These are phyloP conservation scores for Laguncularia racemosa DNA, from an alignment of 345 rosid species.

Conservation along the genomic window DNA sequence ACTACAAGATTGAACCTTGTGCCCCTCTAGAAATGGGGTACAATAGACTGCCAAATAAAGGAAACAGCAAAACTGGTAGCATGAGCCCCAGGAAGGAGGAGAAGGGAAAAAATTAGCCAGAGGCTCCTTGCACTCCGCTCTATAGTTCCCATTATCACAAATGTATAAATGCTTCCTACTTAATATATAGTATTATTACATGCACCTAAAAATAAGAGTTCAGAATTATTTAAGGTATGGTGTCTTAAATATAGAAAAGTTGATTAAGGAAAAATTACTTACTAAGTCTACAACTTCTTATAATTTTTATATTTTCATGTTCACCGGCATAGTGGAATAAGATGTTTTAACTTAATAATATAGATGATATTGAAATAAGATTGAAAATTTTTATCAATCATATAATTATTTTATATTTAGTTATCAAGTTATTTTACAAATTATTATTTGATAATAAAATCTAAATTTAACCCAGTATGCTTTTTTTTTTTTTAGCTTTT, in stretches of 20 bases:
- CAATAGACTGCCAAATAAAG: constrained; percentile 8
- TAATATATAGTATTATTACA: not conserved
- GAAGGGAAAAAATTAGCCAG: constrained; percentile 69
- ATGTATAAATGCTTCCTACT: constrained; percentile 22
- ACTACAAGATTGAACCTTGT: not conserved
- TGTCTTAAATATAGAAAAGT: too few species aligned
- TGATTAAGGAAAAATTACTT: too few species aligned
- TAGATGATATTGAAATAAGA: not conserved
- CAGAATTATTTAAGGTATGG: too few species aligned
- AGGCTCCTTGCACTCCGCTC: constrained; percentile 73
- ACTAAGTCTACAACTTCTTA: too few species aligned
- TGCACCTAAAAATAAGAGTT: not conserved
- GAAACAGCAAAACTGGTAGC: constrained; percentile 12
- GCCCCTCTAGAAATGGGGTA: constrained; percentile 2
- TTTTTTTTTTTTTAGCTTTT: too few species aligned
- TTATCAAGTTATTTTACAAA: constrained; percentile 43
- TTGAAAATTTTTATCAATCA: not conserved
- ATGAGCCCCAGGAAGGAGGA: constrained; percentile 46
- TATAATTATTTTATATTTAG: too few species aligned
- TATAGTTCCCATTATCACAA: constrained; percentile 77
- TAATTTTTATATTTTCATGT: not conserved
- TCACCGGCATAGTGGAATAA: too few species aligned
- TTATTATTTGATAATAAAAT: too few species aligned
- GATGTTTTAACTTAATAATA: not conserved
- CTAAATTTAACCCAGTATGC: too few species aligned